These are phyloP conservation scores for Vitis vinifera DNA, from an alignment of 164 flowering plant genomes.

Conservation along the genomic window ASM3070453v1 NC_081819.1:14445501-14446000, in stretches of 20 bases:
- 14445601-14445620: no score
- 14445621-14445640: no score
- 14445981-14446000: constrained; percentile 11
- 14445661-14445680: no score
- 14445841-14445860: constrained; percentile 9
- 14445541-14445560: no score
- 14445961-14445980: constrained; percentile 13
- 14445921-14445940: constrained; percentile 18
- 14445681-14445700: constrained; percentile 15
- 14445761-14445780: constrained; percentile 19
- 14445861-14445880: neutral
- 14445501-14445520: no score
- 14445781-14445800: no score
- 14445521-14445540: no score
- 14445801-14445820: no score
- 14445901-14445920: constrained; percentile 9
- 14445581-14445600: no score
- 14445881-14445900: constrained; percentile 16
- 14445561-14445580: no score
- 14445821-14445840: no score
- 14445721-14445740: constrained; percentile 21
- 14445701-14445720: constrained; percentile 7
- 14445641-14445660: constrained; percentile 11
- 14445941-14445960: constrained; percentile 11
- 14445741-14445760: constrained; percentile 26